Percentiles rank a stretch among this genome's conserved stretches.
These are phyloP conservation scores for Macrophomina pseudophaseolina DNA, from an alignment of 2,329 filamentous ascomycete species.

Conservation along the genomic window DNA sequence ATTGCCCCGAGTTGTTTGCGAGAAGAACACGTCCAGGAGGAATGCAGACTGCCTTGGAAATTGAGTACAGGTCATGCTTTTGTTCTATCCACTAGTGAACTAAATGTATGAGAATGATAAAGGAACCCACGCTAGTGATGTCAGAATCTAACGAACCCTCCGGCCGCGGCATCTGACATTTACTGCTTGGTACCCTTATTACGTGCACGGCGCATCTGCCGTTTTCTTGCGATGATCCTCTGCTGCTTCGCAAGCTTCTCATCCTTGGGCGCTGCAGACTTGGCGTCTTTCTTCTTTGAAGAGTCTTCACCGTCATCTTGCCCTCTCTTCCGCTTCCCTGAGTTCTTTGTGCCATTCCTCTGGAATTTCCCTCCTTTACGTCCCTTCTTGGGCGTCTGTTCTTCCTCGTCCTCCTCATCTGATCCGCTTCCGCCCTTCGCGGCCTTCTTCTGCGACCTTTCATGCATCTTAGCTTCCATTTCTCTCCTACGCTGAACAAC, in stretches of 20 bases:
- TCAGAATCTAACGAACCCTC: too few relatives aligned
- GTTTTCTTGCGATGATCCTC: conserved; percentile 84
- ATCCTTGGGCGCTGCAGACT: conserved; percentile 47
- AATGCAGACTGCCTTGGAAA: too few relatives aligned
- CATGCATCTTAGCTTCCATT: conserved; percentile 62
- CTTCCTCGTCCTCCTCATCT: conserved; percentile 52
- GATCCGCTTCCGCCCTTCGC: conserved; percentile 45
- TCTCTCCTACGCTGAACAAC: conserved; percentile 82
- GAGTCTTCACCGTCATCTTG: conserved; percentile 34
- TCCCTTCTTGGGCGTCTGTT: conserved; percentile 27
- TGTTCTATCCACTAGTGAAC: too few relatives aligned
- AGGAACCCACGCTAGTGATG: too few relatives aligned
- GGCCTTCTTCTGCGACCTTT: conserved; percentile 48
- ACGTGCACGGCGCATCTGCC: conserved; percentile 67
- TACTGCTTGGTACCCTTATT: conserved; percentile 51
- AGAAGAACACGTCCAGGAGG: too few relatives aligned
- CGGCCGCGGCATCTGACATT: background rate
- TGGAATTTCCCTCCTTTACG: conserved; percentile 18
- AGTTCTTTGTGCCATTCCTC: background rate
- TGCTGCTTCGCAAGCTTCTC: conserved; percentile 66
- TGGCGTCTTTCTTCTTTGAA: conserved; percentile 43
- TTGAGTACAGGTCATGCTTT: too few relatives aligned
- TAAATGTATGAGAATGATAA: too few relatives aligned
- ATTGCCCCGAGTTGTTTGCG: too few relatives aligned
- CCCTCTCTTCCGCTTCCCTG: conserved; percentile 24